Evolutionary conservation across 768 basidiomycete genomes (phyloP).

Genomic region (Phlebiopsis flavidoalba): DNA sequence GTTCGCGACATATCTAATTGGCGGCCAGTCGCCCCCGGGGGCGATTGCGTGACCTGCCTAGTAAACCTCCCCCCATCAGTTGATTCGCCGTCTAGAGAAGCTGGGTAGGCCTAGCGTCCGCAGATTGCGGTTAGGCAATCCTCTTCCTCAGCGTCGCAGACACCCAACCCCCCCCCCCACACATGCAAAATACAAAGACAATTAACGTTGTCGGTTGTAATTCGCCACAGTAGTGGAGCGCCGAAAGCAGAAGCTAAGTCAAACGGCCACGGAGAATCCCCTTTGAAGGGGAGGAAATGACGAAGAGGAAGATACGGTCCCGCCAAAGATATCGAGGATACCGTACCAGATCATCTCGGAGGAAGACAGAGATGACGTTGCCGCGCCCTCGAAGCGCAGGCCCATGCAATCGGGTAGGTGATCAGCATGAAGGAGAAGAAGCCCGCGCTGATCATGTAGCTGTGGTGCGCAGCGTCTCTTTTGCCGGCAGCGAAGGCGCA

Average conservation of each 20-base stretch:
- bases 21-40: no score
- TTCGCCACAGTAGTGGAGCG: slow-evolving; percentile 18
- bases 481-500: slow-evolving; percentile 22
- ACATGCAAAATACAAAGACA: no score
- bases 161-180: no score
- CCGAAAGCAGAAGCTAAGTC: slow-evolving; percentile 23
- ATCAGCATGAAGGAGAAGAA: slow-evolving; percentile 48
- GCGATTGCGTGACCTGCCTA: no score
- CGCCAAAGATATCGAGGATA: slow-evolving; percentile 35
- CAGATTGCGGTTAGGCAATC: no score
- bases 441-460: slow-evolving; percentile 29
- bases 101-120: no score
- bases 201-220: slow-evolving; percentile 17
- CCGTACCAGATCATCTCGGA: slow-evolving; percentile 54
- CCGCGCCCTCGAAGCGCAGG: slow-evolving; percentile 45
- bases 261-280: slow-evolving; percentile 15
- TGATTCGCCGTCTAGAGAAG: no score
- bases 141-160: no score
- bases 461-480: slow-evolving; percentile 14
- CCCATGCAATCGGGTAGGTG: slow-evolving; percentile 56
- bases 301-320: slow-evolving; percentile 33
- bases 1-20: no score
- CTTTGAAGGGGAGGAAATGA: no score
- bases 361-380: slow-evolving; percentile 42
- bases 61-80: no score